A percentile compares a stretch with the other conserved stretches of the same genome.
phyloP scores from a whole-genome alignment of 169 alveolate species.

The Plasmodium gallinaceum region DNA sequence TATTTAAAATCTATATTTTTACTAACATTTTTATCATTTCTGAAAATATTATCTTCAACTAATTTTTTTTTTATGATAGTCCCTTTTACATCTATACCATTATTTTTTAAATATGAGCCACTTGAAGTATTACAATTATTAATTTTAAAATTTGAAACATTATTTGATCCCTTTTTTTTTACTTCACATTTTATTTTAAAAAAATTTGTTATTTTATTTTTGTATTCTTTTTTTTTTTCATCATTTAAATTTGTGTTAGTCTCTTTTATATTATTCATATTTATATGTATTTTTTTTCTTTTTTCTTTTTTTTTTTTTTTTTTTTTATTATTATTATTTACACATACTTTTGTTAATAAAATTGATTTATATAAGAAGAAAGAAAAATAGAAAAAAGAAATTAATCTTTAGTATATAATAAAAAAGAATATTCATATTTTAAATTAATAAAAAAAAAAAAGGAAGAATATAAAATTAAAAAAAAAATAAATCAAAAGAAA shows the following conservation, averaged over 20 bases:
- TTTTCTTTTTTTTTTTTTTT: not conserved
- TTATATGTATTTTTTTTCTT: not conserved
- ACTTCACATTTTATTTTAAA: constrained; percentile 28
- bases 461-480: not conserved
- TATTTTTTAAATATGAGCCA: not conserved
- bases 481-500: not conserved
- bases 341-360: not conserved
- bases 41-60: too few relatives aligned
- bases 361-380: not conserved
- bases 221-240: constrained; percentile 14
- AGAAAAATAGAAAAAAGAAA: not conserved
- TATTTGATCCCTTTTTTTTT: not conserved
- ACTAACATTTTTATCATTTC: too few relatives aligned
- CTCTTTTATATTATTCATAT: constrained; percentile 4
- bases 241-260: constrained; percentile 12
- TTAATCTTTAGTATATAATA: too few relatives aligned
- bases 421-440: too few relatives aligned
- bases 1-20: too few relatives aligned
- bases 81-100: too few relatives aligned
- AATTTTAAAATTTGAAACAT: not conserved
- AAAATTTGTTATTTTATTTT: constrained; percentile 53
- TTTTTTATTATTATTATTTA: not conserved
- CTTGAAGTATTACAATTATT: not conserved
- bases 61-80: too few relatives aligned
- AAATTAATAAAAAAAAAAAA: not conserved